These are phyloP conservation scores for Tolypocladium ophioglossoides DNA, from an alignment of 2,329 filamentous ascomycete genomes.

Conservation along the genomic window DNA sequence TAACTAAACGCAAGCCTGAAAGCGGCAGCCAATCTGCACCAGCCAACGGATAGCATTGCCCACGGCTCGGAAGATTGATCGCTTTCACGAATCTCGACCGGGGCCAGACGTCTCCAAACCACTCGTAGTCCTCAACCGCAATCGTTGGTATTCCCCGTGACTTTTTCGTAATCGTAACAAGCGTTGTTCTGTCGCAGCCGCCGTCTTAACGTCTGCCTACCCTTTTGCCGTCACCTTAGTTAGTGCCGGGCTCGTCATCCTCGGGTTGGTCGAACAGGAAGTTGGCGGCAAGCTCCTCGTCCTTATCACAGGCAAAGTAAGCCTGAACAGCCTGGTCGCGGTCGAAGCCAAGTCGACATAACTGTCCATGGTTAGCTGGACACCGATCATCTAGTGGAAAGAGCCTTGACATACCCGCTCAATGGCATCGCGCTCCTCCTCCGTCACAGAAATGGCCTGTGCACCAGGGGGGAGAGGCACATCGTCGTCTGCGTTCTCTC, in stretches of 20 bases:
- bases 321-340: slow-evolving; percentile 92
- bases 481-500: slow-evolving; percentile 80
- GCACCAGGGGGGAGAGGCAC: slow-evolving; percentile 77
- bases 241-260: slow-evolving; percentile 53
- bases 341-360: slow-evolving; percentile 88
- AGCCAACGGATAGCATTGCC: not conserved
- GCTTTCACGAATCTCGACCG: not conserved
- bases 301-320: slow-evolving; percentile 99
- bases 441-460: slow-evolving; percentile 82
- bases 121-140: not conserved
- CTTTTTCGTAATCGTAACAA: slow-evolving; percentile 15
- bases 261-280: slow-evolving; percentile 97
- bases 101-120: not conserved
- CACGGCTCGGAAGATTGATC: not conserved
- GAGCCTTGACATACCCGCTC: slow-evolving; percentile 58
- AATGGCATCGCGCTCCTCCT: slow-evolving; percentile 94
- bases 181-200: slow-evolving; percentile 7
- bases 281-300: slow-evolving; percentile 95
- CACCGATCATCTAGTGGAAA: not conserved
- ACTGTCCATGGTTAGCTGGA: slow-evolving; percentile 32
- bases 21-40: not conserved
- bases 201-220: not conserved
- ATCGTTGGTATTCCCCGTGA: not conserved
- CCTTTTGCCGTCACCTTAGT: slow-evolving; percentile 20
- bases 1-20: not conserved